A percentile compares a stretch with the other conserved stretches of the same genome.
Evolutionary conservation across 2,329 filamentous ascomycete species (phyloP).

Genomic region (Colletotrichum cuscutae): DNA sequence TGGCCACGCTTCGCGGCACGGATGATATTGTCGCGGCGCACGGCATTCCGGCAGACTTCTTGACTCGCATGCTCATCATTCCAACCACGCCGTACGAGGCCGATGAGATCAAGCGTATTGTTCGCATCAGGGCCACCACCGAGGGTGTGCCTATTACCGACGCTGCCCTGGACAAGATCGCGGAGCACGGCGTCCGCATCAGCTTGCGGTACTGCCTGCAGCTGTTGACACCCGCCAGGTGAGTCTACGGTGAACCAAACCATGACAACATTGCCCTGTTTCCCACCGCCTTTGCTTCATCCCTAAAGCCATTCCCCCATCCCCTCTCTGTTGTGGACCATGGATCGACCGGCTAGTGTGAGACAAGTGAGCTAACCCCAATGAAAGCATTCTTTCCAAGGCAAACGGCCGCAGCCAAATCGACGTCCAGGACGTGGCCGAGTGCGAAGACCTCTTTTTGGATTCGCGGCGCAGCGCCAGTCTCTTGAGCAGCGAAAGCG

Average conservation of each 20-base stretch:
- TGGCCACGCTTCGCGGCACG: slow-evolving; percentile 91
- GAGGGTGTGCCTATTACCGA: slow-evolving; percentile 85
- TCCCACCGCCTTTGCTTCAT: slow-evolving; percentile 17
- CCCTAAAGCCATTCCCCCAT: slow-evolving; percentile 19
- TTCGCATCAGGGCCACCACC: slow-evolving; percentile 83
- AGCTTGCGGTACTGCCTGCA: slow-evolving; percentile 94
- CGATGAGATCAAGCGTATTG: slow-evolving; percentile 92
- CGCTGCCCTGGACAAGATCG: slow-evolving; percentile 86
- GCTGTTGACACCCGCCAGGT: slow-evolving; percentile 85
- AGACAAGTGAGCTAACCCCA: slow-evolving; percentile 45
- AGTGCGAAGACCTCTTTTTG: slow-evolving; percentile 87
- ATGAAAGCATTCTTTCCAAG: slow-evolving; percentile 81
- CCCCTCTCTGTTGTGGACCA: slow-evolving; percentile 3
- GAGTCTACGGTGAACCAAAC: slow-evolving; percentile 42
- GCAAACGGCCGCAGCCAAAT: slow-evolving; percentile 83
- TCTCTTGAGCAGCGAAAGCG: slow-evolving; percentile 72
- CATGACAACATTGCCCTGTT: not conserved
- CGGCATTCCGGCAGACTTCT: slow-evolving; percentile 92
- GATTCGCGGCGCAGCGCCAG: slow-evolving; percentile 82
- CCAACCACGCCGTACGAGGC: slow-evolving; percentile 90
- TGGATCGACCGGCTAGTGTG: slow-evolving; percentile 37
- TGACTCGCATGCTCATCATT: slow-evolving; percentile 93
- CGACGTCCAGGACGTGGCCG: slow-evolving; percentile 79
- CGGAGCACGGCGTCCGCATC: slow-evolving; percentile 87
- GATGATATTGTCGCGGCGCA: slow-evolving; percentile 86